These are phyloP conservation scores for Solanum ossicruentum DNA, from an alignment of 257 asterid species.

Conservation along the genomic window DNA sequence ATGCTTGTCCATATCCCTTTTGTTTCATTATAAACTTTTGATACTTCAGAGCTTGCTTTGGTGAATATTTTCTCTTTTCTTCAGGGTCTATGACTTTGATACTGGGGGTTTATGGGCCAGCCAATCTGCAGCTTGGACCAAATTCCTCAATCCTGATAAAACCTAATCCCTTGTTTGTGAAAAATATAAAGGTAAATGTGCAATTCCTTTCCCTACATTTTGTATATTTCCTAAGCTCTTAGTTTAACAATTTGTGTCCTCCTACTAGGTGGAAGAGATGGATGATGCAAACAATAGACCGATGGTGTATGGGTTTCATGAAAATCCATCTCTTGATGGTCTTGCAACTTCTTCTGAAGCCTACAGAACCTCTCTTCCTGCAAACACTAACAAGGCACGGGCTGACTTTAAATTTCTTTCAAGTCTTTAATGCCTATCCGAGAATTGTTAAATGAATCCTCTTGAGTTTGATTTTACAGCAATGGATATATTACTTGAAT, in stretches of 20 bases:
- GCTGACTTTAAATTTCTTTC: not conserved
- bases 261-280: constrained; percentile 46
- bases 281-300: constrained; percentile 25
- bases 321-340: constrained; percentile 49
- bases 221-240: not conserved
- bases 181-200: constrained; percentile 47
- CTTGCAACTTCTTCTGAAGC: constrained; percentile 42
- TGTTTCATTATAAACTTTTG: not conserved
- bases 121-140: constrained; percentile 57
- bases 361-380: constrained; percentile 35
- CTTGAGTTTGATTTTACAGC: constrained; percentile 27
- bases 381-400: constrained; percentile 53
- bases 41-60: not conserved
- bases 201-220: not conserved
- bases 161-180: constrained; percentile 50
- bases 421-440: not conserved
- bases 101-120: constrained; percentile 55
- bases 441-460: not conserved
- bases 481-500: constrained; percentile 66
- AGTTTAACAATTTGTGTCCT: constrained; percentile 5
- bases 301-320: constrained; percentile 44
- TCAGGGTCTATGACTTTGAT: constrained; percentile 51
- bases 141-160: constrained; percentile 58
- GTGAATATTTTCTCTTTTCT: constrained; percentile 6
- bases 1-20: not conserved